Evolutionary conservation across 1,139 yeast species (phyloP), one percentile per base, ranked within the genome.

Genomic region (Debaryomyces sp.): DNA sequence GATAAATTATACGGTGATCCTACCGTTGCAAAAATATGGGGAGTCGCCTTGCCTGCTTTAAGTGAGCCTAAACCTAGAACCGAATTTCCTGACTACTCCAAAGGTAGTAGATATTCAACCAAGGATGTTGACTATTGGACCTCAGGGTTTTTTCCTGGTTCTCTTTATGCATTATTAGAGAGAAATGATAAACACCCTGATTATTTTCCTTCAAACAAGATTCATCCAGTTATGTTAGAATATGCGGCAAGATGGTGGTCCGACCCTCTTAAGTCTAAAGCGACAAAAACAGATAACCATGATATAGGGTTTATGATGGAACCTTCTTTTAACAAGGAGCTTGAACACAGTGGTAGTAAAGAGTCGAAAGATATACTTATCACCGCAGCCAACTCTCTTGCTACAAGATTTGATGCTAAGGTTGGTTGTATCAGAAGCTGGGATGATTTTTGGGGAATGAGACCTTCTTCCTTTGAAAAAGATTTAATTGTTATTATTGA

Each of bases 121-220:
- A 51, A 57, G 22, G 57, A 53, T n/a, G 51, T 54, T 23, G 56
- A 58, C n/a, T 58, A 60, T 53, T 63, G 67, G 67, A 63, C 67
- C 2, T 47, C 62, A 8, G 67, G 67, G 8, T 63, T 61, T 50
- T 63, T 63, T 43, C 66, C 67, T 2, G 67, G 67, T 0, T 54
- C 61, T 4, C 43, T 63, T 2, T 59, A 58, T 44, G 53, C 58
- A 2, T 42, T 64, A 12, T 45, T 56, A 10, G 68, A 64, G 48
- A 53, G 68, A 26, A 38, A 46, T 6, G 47, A 52, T 7, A 51
- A 47, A 49, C 54, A 42, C 27, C 58, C 58, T 6, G n/a, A 32
- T 2, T 41, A 41, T 13, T 55, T 53, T 46, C 47, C 47, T 17
- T 10, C n/a, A 7, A 43, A 46, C 3, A 48, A 47, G 22, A 40